Percentiles rank a stretch among this genome's conserved stretches.
Conservation (phyloP, 306 rosid genomes). For the Cyamopsis tetragonoloba region DNA sequence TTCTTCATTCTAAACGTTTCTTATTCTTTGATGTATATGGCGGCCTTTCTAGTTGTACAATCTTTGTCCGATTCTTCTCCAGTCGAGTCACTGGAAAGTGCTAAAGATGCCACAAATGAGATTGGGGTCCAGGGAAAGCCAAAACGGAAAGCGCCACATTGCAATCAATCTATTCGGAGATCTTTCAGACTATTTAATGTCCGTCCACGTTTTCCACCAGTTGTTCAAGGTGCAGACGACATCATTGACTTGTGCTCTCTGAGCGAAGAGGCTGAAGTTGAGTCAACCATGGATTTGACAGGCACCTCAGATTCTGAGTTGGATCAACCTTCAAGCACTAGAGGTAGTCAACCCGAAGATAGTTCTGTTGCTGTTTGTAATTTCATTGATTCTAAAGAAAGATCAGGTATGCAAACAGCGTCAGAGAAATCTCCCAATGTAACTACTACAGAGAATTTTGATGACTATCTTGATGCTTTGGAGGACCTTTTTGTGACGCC, state of each 20-base stretch:
- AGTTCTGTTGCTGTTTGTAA: neutral
- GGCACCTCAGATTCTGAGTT: neutral
- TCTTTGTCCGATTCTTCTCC: neutral
- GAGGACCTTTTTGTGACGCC: constrained; percentile 26
- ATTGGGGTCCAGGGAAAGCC: neutral
- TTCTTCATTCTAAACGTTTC: neutral
- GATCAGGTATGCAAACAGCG: neutral
- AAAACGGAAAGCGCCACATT: neutral
- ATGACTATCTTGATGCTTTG: constrained; percentile 21
- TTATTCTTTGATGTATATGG: neutral
- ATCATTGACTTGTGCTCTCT: neutral
- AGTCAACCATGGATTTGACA: neutral
- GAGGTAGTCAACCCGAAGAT: neutral
- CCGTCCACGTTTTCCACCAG: neutral
- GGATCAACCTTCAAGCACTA: neutral
- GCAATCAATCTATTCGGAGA: neutral
- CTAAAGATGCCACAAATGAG: neutral
- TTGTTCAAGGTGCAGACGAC: neutral
- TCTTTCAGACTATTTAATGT: neutral
- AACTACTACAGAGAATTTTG: constrained; percentile 7
- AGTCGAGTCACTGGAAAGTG: neutral
- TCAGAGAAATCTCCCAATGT: neutral
- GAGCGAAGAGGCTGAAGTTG: neutral
- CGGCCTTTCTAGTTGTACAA: neutral
- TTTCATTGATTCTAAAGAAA: neutral